Evolutionary conservation across 2,329 filamentous ascomycete genomes (phyloP).

Genomic region (Fusarium aywerte): DNA sequence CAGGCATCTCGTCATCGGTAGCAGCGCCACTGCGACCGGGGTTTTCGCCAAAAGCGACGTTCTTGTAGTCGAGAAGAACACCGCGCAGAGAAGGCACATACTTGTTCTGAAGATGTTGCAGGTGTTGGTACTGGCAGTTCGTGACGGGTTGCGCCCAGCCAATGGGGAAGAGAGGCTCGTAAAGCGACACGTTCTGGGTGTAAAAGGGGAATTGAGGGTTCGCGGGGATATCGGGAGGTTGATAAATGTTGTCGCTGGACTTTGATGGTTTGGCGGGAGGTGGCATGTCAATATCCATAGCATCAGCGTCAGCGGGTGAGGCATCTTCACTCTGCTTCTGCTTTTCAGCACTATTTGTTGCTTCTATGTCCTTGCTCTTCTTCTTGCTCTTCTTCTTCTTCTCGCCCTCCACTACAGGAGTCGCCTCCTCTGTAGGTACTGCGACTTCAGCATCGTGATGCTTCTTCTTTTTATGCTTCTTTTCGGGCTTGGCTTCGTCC

Average conservation of each 20-base stretch:
- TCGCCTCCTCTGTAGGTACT: constrained; percentile 15
- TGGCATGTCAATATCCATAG: constrained; percentile 56
- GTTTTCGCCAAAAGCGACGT: constrained; percentile 71
- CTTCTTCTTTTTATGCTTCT: constrained; percentile 50
- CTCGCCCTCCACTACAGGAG: constrained; percentile 28
- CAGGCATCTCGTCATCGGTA: constrained; percentile 59
- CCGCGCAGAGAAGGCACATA: constrained; percentile 79
- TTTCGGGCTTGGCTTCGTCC: constrained; percentile 39
- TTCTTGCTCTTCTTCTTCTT: constrained; percentile 50
- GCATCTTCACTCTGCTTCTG: constrained; percentile 47
- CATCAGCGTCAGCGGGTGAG: constrained; percentile 44
- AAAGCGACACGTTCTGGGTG: constrained; percentile 82
- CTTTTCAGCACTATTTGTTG: constrained; percentile 36
- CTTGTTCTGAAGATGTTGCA: constrained; percentile 78
- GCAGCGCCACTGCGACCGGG: constrained; percentile 63
- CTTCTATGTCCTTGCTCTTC: constrained; percentile 40
- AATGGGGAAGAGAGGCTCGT: constrained; percentile 77
- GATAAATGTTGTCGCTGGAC: constrained; percentile 50
- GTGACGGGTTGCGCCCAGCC: constrained; percentile 77
- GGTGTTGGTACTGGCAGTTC: constrained; percentile 77
- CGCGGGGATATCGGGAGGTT: constrained; percentile 54
- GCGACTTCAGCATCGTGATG: constrained; percentile 37
- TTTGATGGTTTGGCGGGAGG: constrained; percentile 44
- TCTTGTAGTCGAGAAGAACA: constrained; percentile 78
- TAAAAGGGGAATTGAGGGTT: constrained; percentile 75